A percentile compares a stretch with the other conserved stretches of the same genome.
Evolutionary conservation across 495 filamentous ascomycete species (phyloP).

Genomic region (Podospora bellae-mahoneyi): DNA sequence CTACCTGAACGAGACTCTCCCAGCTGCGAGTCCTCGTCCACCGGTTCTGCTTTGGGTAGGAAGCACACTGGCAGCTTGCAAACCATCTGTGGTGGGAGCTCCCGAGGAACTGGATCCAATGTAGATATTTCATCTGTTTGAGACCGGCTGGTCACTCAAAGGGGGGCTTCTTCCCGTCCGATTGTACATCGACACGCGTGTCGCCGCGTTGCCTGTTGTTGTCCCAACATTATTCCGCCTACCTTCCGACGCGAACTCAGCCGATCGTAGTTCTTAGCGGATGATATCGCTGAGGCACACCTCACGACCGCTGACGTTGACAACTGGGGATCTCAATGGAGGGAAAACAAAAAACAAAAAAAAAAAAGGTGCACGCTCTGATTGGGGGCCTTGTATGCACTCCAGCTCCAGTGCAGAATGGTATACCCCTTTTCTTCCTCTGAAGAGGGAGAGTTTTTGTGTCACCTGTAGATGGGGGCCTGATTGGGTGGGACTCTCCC

Average conservation of each 20-base stretch:
- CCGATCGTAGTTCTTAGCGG: not conserved
- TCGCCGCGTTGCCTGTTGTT: conserved; percentile 9
- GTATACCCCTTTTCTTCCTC: not conserved
- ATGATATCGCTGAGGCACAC: not conserved
- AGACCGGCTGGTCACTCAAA: conserved; percentile 14
- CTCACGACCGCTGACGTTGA: not conserved
- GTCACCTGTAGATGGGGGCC: not conserved
- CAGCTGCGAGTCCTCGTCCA: not conserved
- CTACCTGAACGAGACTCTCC: conserved; percentile 13
- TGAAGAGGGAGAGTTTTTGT: not conserved
- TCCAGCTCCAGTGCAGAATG: not conserved
- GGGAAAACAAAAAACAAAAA: not conserved
- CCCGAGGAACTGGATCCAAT: conserved; percentile 32
- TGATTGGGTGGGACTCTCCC: not conserved
- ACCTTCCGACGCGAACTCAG: not conserved
- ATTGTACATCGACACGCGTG: not conserved
- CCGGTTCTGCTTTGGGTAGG: not conserved
- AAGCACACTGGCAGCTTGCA: not conserved
- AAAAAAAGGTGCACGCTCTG: not conserved
- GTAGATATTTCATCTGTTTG: conserved; percentile 18
- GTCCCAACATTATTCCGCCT: not conserved
- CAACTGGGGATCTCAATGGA: not conserved
- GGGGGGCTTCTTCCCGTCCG: conserved; percentile 1
- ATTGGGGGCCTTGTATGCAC: not conserved
- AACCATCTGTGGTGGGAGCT: conserved; percentile 27